These are phyloP conservation scores for Talaromyces marneffei DNA, from an alignment of 2,329 filamentous ascomycete species.

Conservation along the genomic window DNA sequence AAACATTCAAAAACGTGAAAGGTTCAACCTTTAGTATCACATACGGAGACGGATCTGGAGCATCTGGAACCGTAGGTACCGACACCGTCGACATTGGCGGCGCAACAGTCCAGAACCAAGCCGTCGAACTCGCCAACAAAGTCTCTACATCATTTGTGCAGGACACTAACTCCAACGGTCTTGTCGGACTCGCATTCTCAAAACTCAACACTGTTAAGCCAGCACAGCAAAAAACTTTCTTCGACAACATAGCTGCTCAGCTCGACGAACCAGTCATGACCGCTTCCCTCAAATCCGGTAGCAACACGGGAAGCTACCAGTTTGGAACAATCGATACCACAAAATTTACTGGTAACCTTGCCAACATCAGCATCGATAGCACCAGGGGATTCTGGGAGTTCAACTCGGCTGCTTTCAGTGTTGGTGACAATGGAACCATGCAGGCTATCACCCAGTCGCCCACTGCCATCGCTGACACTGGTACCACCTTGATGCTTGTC, in stretches of 20 bases:
- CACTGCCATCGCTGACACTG: constrained; percentile 61
- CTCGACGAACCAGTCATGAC: constrained; percentile 65
- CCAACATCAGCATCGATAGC: constrained; percentile 57
- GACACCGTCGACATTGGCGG: constrained; percentile 64
- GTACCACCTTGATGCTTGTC: constrained; percentile 61
- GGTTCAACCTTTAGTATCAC: constrained; percentile 56
- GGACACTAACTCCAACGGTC: constrained; percentile 60
- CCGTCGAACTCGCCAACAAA: constrained; percentile 60
- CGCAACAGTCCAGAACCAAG: constrained; percentile 55
- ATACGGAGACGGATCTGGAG: constrained; percentile 64
- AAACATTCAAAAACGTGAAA: constrained; percentile 44
- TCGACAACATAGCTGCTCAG: constrained; percentile 60
- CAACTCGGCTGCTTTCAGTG: constrained; percentile 50
- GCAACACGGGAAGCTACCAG: constrained; percentile 60
- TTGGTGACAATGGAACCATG: constrained; percentile 40
- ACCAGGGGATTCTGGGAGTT: constrained; percentile 66
- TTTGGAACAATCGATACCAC: constrained; percentile 64
- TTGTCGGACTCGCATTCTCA: constrained; percentile 63
- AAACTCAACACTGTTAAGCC: constrained; percentile 61
- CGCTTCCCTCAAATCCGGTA: constrained; percentile 55
- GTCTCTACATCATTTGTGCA: constrained; percentile 55
- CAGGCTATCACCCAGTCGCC: constrained; percentile 29
- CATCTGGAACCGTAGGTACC: constrained; percentile 58
- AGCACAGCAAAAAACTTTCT: constrained; percentile 63
- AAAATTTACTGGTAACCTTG: constrained; percentile 59